Evolutionary conservation across 495 filamentous ascomycete species (phyloP), one percentile per base, ranked within the genome.

Genomic region (Parmelia sp.): DNA sequence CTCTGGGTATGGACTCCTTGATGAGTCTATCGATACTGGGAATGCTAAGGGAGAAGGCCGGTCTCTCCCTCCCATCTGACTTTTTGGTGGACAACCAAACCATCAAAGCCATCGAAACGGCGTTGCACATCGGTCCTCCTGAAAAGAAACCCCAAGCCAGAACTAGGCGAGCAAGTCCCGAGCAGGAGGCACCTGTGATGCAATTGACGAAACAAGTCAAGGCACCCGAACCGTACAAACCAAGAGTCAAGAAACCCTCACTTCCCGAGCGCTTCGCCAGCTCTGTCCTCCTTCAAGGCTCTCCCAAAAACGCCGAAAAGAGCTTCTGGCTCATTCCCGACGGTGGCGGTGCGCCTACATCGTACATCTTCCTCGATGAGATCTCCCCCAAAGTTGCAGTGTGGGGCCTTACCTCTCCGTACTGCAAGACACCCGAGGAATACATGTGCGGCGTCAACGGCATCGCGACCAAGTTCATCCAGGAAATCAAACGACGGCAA

Each of bases 401-500:
- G 40, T 87, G 80, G 68, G 85, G 83, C 61, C 74, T 88, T 37
- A 88, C 86, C 73, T 87, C 83, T 69, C 85, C 85, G 2, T 88
- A 84, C 75, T 84, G 86, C 82, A 85, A 83, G 66, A 79, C 76
- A 0, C 85, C 85, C 0, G 78, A 82, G 56, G 77, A 83, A 17
- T 80, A 80, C 66, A 80, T 74, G 44, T 79, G 79, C 75, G 79
- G 79, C 65, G 74, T 89, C 44, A 79, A 86, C 39, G 76, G 79
- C 71, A 74, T 84, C 37, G 83, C 83, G 27, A 76, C 78, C 23
- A 76, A 81, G n/a, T 87, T 85, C 66, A 75, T 87, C 17, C 80
- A 82, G 31, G 80, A 88, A 68, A 88, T 90, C 64, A 86, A 84
- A 14, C 84, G 90, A 65, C 85, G 89, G 39, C 80, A 91, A 76